Evolutionary conservation across 768 basidiomycete species (phyloP), one percentile per base, ranked within the genome.

Genomic region (Leccinum uliginosum): DNA sequence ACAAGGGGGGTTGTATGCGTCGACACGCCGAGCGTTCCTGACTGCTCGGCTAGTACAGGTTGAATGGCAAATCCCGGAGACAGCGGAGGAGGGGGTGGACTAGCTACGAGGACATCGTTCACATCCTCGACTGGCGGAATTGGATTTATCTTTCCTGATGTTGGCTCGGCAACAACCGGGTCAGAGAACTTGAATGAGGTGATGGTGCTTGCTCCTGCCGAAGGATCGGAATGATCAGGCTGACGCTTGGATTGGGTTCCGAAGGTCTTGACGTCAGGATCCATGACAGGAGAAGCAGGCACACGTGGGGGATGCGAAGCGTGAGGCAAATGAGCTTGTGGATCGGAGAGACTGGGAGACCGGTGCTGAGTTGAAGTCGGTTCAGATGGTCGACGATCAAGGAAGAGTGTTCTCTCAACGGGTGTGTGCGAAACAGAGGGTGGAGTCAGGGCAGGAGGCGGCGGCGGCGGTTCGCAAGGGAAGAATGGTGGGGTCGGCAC

Each of bases 271-370:
- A 48, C 40, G 50, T 54, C 54, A 30, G 32, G 34, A 24, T 60
- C 57, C 12, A 50, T 40, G 45, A 44, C 32, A 32, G 66, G 59
- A 29, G 61, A 55, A 30, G 49, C 7, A 38, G 59, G 40, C 6
- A 38, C 10, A 35, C 11, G 46, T 30, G 49, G 24, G 15, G 23
- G 49, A 50, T 17, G 44, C 2, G 47, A 44, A 14, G 51, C 11
- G 23, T 54, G 56, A 11, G 53, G 15, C 30, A 21, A 23, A 24
- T 54, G 46, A 26, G 46, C 2, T 47, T 50, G 58, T 26, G 57
- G 14, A 21, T 53, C 56, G 17, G 56, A 52, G 15, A 48, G 43
- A 23, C 17, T 14, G 23, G 40, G 40, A 17, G 51, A n/a, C 24
- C 9, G 45, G 9, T 53, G n/a, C 9, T 54, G 55, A 9, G 24